Evolutionary conservation across 2,329 filamentous ascomycete species (phyloP).

Genomic region (Chaetomium globosum): DNA sequence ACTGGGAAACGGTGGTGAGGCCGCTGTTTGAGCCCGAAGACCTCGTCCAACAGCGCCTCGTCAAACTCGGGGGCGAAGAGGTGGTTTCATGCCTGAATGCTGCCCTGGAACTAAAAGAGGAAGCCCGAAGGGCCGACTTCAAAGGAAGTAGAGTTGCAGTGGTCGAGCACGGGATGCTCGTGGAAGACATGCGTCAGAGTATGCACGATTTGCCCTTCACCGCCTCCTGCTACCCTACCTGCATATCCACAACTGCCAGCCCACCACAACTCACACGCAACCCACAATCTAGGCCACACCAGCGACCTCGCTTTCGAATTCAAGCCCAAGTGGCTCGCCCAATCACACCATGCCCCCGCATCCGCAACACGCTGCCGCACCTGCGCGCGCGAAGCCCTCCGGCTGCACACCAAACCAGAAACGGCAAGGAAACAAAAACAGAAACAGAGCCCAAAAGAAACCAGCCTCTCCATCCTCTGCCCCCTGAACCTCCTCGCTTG

Average conservation of each 20-base stretch:
- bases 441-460: neutral
- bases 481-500: conserved; percentile 60
- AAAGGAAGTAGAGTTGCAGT: conserved; percentile 54
- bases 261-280: neutral
- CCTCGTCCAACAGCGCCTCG: conserved; percentile 59
- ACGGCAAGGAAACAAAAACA: neutral
- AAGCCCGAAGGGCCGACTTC: conserved; percentile 47
- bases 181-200: conserved; percentile 70
- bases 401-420: conserved; percentile 36
- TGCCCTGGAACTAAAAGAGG: conserved; percentile 51
- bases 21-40: conserved; percentile 58
- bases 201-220: conserved; percentile 18
- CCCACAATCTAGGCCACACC: conserved; percentile 26
- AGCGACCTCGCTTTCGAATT: conserved; percentile 63
- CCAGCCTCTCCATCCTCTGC: conserved; percentile 51
- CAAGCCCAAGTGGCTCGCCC: conserved; percentile 82
- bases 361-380: conserved; percentile 70
- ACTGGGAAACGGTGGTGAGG: conserved; percentile 56
- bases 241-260: neutral
- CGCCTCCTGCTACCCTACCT: neutral
- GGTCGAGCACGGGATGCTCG: conserved; percentile 66
- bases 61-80: conserved; percentile 48
- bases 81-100: conserved; percentile 56
- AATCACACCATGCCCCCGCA: conserved; percentile 71
- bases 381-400: conserved; percentile 61